These are phyloP conservation scores for Immersiporthe knoxdaviesiana DNA, from an alignment of 2,329 filamentous ascomycete genomes.

Conservation along the genomic window DNA sequence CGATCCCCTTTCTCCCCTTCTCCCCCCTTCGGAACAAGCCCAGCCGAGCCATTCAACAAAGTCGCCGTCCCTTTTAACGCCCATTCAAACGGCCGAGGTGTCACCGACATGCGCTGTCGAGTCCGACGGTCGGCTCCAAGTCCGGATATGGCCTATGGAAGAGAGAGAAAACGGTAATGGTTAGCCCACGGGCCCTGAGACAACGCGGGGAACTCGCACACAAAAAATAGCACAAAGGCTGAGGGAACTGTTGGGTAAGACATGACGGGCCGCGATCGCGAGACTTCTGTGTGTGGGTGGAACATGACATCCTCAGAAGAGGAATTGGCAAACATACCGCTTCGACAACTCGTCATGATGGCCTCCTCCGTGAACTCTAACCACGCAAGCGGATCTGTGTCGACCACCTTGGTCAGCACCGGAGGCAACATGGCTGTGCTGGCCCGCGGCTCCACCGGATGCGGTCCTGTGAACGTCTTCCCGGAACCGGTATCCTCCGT, in stretches of 20 bases:
- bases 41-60: neutral
- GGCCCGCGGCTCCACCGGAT: constrained; percentile 83
- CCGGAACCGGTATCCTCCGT: constrained; percentile 40
- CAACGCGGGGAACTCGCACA: neutral
- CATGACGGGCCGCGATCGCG: neutral
- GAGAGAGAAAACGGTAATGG: constrained; percentile 5
- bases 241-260: neutral
- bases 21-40: neutral
- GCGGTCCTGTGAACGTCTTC: constrained; percentile 62
- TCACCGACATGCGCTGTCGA: constrained; percentile 36
- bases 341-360: constrained; percentile 90
- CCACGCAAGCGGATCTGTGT: constrained; percentile 86
- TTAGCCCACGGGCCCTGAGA: constrained; percentile 8
- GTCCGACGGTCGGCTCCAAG: constrained; percentile 48
- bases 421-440: constrained; percentile 86
- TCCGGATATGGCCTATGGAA: constrained; percentile 44
- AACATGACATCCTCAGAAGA: neutral
- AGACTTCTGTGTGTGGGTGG: neutral
- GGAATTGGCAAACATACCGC: constrained; percentile 62
- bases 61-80: neutral
- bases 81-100: constrained; percentile 25
- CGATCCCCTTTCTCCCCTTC: no score
- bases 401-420: constrained; percentile 84
- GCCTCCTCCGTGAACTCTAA: constrained; percentile 91
- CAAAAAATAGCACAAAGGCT: constrained; percentile 3